Base-by-base conservation (phyloP, 2,329 filamentous ascomycete genomes). In the Penicillium sp. region DNA sequence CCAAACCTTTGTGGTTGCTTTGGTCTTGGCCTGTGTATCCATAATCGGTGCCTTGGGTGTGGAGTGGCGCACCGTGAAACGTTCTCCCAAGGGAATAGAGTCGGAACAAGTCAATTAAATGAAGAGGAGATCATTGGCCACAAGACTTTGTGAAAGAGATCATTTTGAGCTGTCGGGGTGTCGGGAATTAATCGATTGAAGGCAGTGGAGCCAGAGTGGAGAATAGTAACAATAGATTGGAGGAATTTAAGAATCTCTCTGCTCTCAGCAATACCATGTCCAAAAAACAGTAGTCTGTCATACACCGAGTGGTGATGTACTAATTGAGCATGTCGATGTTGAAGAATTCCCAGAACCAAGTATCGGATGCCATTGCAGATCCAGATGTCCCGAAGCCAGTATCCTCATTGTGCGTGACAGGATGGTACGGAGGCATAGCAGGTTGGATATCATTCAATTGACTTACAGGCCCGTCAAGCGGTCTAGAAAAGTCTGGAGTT, bases 311-410 rank as follows among this genome's bases (percentile, higher is more conserved):
- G 13, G 33, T 21, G 7, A 18, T 23, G 36, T 15, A 27, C 23
- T 52, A 52, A 33, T 21, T 15, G 29, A 46, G 24, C 49, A 52
- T 52, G 6, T 43, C 43, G n/a, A 26, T n/a, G 21, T 52, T 47
- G 43, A 52, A 46, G 29, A 52, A 52, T 24, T 52, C 49, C 36
- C 17, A 21, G 27, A 52, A 52, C 49, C 49, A 52, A n/a, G 17
- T 13, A 43, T 52, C 49, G 21, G 41, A 32, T 5, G 41, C 24
- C 8, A 44, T 12, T 29, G 17, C 4, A 29, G 13, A 9, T 30
- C 23, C 23, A 30, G 24, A 41, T 24, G 10, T 17, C 6, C 30
- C 30, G 17, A 33, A 33, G 30, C 15, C 17, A 33, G 15, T 33
- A 33, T 33, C 30, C 17, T 36, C 33, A n/a, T 18, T 20, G 33